phyloP scores from a whole-genome alignment of 257 asterid species.

The Fraxinus excelsior region DNA sequence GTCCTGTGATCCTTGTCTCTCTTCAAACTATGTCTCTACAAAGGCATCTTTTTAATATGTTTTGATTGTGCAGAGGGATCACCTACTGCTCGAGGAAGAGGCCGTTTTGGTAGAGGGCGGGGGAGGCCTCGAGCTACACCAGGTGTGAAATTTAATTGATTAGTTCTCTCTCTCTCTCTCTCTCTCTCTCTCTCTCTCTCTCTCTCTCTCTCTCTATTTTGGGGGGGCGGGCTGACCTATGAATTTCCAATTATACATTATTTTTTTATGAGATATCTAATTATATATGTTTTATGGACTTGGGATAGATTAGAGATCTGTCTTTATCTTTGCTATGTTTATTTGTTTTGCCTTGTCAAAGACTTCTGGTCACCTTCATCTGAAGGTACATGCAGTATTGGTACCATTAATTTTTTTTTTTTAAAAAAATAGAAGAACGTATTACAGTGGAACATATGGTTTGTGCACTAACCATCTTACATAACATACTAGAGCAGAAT shows the following conservation, averaged over 20 bases:
- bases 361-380: not conserved
- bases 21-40: not conserved
- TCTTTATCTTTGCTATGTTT: not conserved
- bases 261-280: not conserved
- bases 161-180: not conserved
- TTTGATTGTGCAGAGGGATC: conserved; percentile 61
- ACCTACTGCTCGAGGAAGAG: conserved; percentile 79
- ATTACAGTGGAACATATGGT: too few relatives aligned
- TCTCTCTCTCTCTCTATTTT: too few relatives aligned
- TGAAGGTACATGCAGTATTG: not conserved
- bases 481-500: too few relatives aligned
- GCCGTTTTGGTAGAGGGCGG: conserved; percentile 82
- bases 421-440: too few relatives aligned
- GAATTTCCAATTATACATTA: not conserved
- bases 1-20: conserved; percentile 3
- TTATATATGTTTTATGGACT: not conserved
- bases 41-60: conserved; percentile 21
- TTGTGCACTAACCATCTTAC: too few relatives aligned
- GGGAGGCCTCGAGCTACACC: conserved; percentile 72
- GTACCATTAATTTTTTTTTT: too few relatives aligned
- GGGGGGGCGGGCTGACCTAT: too few relatives aligned
- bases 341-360: not conserved
- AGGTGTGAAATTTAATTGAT: conserved; percentile 36
- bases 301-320: not conserved
- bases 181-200: too few relatives aligned